A percentile compares a stretch with the other conserved stretches of the same genome.
phyloP scores from a whole-genome alignment of 805 yeast species.

The Danielozyma ontarioensis region DNA sequence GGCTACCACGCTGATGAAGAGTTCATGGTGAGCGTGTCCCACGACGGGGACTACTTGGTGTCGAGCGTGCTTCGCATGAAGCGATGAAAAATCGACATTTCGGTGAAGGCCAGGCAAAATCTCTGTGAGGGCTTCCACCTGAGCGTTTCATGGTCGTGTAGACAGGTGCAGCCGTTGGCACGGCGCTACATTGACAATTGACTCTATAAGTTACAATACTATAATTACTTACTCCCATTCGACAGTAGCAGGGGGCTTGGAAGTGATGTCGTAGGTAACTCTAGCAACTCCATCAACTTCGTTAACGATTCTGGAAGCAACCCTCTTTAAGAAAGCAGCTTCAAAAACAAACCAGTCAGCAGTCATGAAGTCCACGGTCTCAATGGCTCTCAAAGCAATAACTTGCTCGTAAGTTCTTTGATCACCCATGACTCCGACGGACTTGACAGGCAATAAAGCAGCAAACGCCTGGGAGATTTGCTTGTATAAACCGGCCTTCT shows the following conservation, averaged over 20 bases:
- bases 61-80: conserved; percentile 50
- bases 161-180: neutral
- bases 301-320: conserved; percentile 93
- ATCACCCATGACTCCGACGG: conserved; percentile 99
- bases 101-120: neutral
- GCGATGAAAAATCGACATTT: conserved; percentile 1
- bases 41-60: conserved; percentile 56
- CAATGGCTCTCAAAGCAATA: conserved; percentile 97
- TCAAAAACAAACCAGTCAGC: conserved; percentile 98
- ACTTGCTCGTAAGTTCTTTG: conserved; percentile 99
- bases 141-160: neutral
- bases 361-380: conserved; percentile 98
- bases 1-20: conserved; percentile 33
- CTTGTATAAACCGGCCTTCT: conserved; percentile 85
- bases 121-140: neutral
- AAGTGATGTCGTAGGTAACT: conserved; percentile 96
- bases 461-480: conserved; percentile 98
- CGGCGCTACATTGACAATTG: neutral
- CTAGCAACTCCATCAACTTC: conserved; percentile 99
- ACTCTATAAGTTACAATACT: neutral
- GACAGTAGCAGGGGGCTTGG: conserved; percentile 99
- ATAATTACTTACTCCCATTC: conserved; percentile 83
- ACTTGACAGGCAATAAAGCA: conserved; percentile 91
- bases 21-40: conserved; percentile 55
- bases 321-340: conserved; percentile 84